phyloP scores from a whole-genome alignment of 306 rosid genomes.

The Cicer pinnatifidum region DNA sequence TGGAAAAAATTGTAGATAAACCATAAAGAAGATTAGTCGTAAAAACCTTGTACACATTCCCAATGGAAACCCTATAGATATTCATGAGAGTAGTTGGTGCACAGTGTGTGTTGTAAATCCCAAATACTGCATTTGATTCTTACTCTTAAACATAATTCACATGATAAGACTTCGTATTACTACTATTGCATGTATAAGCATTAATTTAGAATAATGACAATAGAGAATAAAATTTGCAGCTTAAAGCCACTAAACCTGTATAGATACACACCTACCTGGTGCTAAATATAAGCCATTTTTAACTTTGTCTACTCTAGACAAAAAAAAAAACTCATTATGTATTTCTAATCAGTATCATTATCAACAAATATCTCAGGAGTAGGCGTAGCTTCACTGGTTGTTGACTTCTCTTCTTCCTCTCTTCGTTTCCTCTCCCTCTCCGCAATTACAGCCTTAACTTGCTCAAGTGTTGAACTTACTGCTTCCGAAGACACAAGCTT shows the following conservation, averaged over 20 bases:
- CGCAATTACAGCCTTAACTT: slow-evolving; percentile 61
- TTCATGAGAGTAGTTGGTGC: too few relatives aligned
- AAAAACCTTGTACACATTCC: too few relatives aligned
- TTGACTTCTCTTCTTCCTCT: slow-evolving; percentile 46
- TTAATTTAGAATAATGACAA: neutral
- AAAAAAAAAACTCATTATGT: slow-evolving; percentile 39
- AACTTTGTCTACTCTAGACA: slow-evolving; percentile 13
- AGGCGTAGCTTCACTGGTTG: slow-evolving; percentile 29
- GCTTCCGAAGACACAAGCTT: slow-evolving; percentile 91
- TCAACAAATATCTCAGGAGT: slow-evolving; percentile 51
- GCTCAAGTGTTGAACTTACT: slow-evolving; percentile 68
- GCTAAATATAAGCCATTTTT: slow-evolving; percentile 12
- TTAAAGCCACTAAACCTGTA: neutral
- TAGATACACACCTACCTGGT: neutral
- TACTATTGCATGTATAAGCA: neutral
- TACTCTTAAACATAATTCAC: too few relatives aligned
- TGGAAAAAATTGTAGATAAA: too few relatives aligned
- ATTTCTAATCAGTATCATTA: slow-evolving; percentile 47
- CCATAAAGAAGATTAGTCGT: too few relatives aligned
- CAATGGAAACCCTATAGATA: too few relatives aligned
- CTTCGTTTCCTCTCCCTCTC: slow-evolving; percentile 44
- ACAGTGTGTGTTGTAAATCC: too few relatives aligned
- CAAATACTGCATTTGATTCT: too few relatives aligned
- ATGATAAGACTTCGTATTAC: neutral
- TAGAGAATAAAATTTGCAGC: slow-evolving; percentile 21